phyloP scores from a whole-genome alignment of 352 stramenopile species.

The Pythium biforme region DNA sequence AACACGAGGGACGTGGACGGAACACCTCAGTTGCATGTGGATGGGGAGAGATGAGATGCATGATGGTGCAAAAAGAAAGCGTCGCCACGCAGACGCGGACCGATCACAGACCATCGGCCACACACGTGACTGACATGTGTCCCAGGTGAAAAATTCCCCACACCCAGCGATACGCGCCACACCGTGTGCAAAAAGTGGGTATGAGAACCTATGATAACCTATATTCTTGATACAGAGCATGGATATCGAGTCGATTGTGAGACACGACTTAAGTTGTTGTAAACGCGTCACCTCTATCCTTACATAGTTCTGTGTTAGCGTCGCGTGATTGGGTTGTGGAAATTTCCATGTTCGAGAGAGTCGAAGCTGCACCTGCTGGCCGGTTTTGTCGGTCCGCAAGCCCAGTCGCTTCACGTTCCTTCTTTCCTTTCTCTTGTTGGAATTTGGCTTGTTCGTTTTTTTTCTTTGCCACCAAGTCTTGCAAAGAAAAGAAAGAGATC shows the following conservation, averaged over 20 bases:
- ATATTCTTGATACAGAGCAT: constrained; percentile 8
- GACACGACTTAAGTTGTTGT: neutral
- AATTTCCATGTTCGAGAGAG: neutral
- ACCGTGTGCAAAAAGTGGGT: neutral
- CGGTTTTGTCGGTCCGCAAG: neutral
- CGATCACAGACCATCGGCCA: neutral
- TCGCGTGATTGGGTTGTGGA: constrained; percentile 2
- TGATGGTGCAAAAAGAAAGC: constrained; percentile 1
- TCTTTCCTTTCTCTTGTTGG: neutral
- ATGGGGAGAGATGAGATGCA: neutral
- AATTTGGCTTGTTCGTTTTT: neutral
- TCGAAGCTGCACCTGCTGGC: neutral
- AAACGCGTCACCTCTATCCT: neutral
- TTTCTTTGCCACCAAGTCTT: neutral
- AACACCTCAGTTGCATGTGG: neutral
- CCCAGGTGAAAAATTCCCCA: constrained; percentile 2
- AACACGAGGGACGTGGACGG: neutral
- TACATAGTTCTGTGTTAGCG: constrained; percentile 12
- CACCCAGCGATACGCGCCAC: neutral
- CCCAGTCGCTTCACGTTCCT: neutral
- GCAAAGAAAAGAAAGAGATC: constrained; percentile 2
- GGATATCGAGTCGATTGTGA: neutral
- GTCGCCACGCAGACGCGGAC: neutral
- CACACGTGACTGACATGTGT: constrained; percentile 1
- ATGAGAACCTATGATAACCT: neutral